Conservation (phyloP, 805 yeast species). For the Saccharomyces kudriavzevii region DNA sequence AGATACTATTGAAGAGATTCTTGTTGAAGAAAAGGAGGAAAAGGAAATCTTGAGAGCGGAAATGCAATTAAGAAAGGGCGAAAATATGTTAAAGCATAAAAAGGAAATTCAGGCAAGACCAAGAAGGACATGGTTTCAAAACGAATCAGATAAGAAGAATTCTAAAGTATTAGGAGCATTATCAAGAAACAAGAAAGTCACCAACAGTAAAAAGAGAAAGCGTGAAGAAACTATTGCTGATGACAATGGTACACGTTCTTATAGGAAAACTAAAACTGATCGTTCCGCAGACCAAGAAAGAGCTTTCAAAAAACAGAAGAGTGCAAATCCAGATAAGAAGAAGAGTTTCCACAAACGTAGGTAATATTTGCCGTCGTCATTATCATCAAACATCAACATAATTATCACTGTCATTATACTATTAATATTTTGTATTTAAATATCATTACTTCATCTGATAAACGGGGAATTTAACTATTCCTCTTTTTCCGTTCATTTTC, state of each 20-base stretch:
- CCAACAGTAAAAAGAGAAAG: constrained; percentile 66
- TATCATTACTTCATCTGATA: not conserved
- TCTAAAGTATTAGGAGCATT: constrained; percentile 31
- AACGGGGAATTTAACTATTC: not conserved
- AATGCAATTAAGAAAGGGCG: constrained; percentile 80
- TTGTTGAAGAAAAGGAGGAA: constrained; percentile 81
- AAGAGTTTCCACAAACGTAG: constrained; percentile 15
- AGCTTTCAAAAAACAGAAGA: constrained; percentile 30
- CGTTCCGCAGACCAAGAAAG: constrained; percentile 46
- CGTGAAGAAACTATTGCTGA: constrained; percentile 56
- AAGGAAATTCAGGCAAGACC: constrained; percentile 85
- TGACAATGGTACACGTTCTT: constrained; percentile 39
- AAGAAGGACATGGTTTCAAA: constrained; percentile 93
- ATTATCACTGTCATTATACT: not conserved
- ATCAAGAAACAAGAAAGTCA: constrained; percentile 42
- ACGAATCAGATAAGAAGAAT: constrained; percentile 36
- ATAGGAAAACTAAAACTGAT: constrained; percentile 74
- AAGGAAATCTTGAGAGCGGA: constrained; percentile 85
- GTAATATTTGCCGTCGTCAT: constrained; percentile 7
- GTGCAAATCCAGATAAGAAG: constrained; percentile 21
- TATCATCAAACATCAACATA: not conserved
- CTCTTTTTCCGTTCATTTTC: not conserved
- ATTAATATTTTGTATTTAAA: not conserved
- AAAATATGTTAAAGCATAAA: constrained; percentile 70
- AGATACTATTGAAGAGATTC: constrained; percentile 61